Percentiles rank a stretch among this genome's conserved stretches.
phyloP scores from a whole-genome alignment of 164 flowering plant species.

The Magnolia officinalis region DNA sequence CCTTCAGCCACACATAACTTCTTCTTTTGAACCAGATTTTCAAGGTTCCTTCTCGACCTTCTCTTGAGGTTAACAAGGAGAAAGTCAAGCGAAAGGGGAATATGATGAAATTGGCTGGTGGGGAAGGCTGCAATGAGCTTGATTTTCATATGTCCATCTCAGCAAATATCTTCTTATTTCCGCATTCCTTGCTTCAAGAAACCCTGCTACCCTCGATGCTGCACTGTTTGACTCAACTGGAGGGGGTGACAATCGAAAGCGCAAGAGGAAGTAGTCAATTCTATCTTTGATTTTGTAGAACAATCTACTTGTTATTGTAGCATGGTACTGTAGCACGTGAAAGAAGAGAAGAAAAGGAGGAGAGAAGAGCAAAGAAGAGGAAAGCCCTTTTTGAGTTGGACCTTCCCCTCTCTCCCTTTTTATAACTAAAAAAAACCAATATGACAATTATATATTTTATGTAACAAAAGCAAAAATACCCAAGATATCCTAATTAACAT shows the following conservation, averaged over 20 bases:
- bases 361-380: too few species aligned
- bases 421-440: too few species aligned
- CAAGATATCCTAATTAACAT: too few species aligned
- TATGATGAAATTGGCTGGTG: conserved; percentile 24
- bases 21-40: conserved; percentile 65
- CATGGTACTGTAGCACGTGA: too few species aligned
- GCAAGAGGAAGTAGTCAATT: conserved; percentile 67
- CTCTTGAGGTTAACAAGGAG: conserved; percentile 29
- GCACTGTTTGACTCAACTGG: conserved; percentile 90
- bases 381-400: too few species aligned
- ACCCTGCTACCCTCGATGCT: conserved; percentile 97
- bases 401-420: too few species aligned
- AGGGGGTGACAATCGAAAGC: conserved; percentile 60
- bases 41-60: conserved; percentile 34
- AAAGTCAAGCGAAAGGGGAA: conserved; percentile 29
- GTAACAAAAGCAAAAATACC: too few species aligned
- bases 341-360: too few species aligned
- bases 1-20: conserved; percentile 56
- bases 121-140: conserved; percentile 37
- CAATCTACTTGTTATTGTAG: not conserved
- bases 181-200: conserved; percentile 96
- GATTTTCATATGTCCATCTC: conserved; percentile 84
- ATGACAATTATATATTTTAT: too few species aligned
- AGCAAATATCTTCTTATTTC: conserved; percentile 96
- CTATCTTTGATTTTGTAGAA: not conserved